Percentiles rank a stretch among this genome's conserved stretches.
phyloP scores from a whole-genome alignment of 768 basidiomycete genomes.

The Suillus bovinus region DNA sequence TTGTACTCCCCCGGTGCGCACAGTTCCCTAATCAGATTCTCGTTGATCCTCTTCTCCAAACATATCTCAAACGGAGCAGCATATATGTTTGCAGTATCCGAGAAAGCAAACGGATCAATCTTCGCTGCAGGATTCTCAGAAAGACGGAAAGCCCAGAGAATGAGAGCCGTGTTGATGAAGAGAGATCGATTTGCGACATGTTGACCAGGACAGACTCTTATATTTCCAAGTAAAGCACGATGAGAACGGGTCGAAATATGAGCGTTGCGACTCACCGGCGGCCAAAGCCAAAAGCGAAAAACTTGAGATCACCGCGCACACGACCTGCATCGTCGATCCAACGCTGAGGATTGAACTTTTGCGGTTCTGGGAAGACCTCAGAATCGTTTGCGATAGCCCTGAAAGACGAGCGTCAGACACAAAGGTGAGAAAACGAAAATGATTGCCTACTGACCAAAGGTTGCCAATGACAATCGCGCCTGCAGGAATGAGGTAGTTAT shows the following conservation, averaged over 20 bases:
- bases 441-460: conserved; percentile 32
- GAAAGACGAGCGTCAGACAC: not conserved
- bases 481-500: conserved; percentile 40
- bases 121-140: conserved; percentile 46
- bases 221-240: not conserved
- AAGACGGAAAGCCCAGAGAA: conserved; percentile 63
- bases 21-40: conserved; percentile 6
- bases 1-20: not conserved
- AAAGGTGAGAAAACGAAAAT: not conserved
- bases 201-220: conserved; percentile 58
- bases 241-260: not conserved
- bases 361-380: conserved; percentile 51
- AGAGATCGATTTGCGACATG: conserved; percentile 47
- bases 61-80: conserved; percentile 55
- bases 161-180: conserved; percentile 60
- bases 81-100: conserved; percentile 57
- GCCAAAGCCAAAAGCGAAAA: conserved; percentile 38
- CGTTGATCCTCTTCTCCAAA: conserved; percentile 46
- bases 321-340: conserved; percentile 40
- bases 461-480: conserved; percentile 40
- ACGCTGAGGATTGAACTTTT: conserved; percentile 52
- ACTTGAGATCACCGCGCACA: conserved; percentile 28
- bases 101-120: conserved; percentile 62
- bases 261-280: conserved; percentile 23
- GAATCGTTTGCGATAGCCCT: conserved; percentile 54